These are phyloP conservation scores for Lactuca saligna DNA, from an alignment of 129 eudicot genomes.

Conservation along the genomic window DNA sequence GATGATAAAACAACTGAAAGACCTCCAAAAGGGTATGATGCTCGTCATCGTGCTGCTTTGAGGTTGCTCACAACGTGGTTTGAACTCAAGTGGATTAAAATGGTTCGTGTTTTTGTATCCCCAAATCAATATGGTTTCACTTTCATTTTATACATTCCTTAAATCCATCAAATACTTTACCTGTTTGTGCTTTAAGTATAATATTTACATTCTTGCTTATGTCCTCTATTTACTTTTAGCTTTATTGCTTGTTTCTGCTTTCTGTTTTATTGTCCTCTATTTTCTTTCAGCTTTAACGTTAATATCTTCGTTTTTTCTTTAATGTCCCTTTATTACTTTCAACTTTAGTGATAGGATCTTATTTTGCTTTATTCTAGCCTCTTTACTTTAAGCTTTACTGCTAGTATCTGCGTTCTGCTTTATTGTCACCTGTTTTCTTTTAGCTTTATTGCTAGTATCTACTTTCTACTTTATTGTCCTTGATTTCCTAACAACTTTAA, in stretches of 20 bases:
- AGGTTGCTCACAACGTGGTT: slow-evolving; percentile 93
- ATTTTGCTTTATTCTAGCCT: background rate
- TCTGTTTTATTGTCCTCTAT: background rate
- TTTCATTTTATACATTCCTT: background rate
- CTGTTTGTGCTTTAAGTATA: background rate
- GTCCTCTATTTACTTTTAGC: background rate
- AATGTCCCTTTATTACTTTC: background rate
- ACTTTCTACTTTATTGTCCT: too few relatives aligned
- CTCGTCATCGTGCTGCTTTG: slow-evolving; percentile 93
- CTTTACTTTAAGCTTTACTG: too few relatives aligned
- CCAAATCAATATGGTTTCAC: background rate
- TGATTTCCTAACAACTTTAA: background rate
- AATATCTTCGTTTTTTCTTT: too few relatives aligned
- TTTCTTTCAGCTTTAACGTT: background rate
- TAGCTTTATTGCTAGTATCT: too few relatives aligned
- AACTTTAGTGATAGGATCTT: too few relatives aligned
- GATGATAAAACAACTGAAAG: slow-evolving; percentile 46
- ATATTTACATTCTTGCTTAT: background rate
- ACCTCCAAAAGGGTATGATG: slow-evolving; percentile 77
- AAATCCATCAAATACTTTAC: background rate
- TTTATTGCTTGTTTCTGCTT: background rate
- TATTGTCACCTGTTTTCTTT: too few relatives aligned
- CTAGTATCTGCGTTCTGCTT: too few relatives aligned
- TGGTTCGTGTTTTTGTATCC: slow-evolving; percentile 46
- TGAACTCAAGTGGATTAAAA: slow-evolving; percentile 76